Evolutionary conservation across 805 yeast genomes (phyloP).

Genomic region (Myxozyma udenii): DNA sequence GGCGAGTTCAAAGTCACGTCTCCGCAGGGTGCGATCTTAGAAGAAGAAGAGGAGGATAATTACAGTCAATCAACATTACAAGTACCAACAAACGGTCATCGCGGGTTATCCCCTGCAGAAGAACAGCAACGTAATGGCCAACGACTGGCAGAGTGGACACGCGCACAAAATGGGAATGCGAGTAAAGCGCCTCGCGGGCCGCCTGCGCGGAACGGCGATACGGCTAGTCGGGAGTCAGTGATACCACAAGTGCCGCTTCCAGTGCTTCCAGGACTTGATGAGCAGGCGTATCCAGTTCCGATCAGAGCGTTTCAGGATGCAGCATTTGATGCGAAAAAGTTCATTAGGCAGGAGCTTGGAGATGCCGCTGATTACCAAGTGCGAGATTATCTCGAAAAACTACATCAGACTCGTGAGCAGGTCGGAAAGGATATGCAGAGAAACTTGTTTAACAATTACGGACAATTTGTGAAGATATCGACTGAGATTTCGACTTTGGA

Average conservation of each 20-base stretch:
- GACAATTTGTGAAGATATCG: slow-evolving; percentile 27
- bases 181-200: no score
- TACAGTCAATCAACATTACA: no score
- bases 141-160: no score
- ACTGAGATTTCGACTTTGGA: slow-evolving; percentile 24
- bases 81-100: no score
- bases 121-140: no score
- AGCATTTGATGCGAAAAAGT: slow-evolving; percentile 9
- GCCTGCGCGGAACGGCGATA: no score
- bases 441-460: slow-evolving; percentile 24
- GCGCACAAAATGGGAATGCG: no score
- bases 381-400: slow-evolving; percentile 21
- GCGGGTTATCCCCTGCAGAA: no score
- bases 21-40: no score
- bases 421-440: slow-evolving; percentile 26
- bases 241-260: slow-evolving; percentile 2
- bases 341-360: slow-evolving; percentile 5
- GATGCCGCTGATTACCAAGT: slow-evolving; percentile 26
- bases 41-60: neutral
- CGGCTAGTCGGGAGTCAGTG: neutral
- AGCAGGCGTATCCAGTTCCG: slow-evolving; percentile 16
- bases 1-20: no score
- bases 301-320: slow-evolving; percentile 15
- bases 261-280: slow-evolving; percentile 15
- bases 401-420: slow-evolving; percentile 16